Conservation (phyloP, 1,284 basidiomycete genomes). For the Rhodotorula glutinis region DNA sequence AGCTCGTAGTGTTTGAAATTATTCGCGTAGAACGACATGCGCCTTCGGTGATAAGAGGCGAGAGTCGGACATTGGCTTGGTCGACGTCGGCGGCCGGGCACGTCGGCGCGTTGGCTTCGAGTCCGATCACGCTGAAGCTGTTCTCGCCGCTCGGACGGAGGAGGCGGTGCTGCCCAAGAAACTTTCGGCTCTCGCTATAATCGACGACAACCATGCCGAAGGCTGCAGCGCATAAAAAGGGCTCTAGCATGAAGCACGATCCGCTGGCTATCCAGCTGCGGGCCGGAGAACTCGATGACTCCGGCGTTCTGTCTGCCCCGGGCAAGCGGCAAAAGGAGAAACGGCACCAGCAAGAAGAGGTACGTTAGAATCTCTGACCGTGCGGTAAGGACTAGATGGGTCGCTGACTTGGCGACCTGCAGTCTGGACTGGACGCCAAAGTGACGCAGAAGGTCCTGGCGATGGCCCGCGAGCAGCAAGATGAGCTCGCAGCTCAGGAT, state of each 20-base stretch:
- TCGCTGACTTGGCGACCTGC: background rate
- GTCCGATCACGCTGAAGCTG: too few species aligned
- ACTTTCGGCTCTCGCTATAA: background rate
- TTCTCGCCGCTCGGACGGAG: background rate
- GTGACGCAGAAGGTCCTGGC: constrained; percentile 86
- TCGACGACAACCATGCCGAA: constrained; percentile 22
- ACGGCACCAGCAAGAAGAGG: constrained; percentile 36
- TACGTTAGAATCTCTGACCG: background rate
- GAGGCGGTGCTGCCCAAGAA: constrained; percentile 1
- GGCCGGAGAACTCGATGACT: constrained; percentile 30
- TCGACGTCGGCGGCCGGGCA: too few species aligned
- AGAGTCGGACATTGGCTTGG: too few species aligned
- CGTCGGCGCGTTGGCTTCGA: too few species aligned
- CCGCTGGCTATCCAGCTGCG: constrained; percentile 41
- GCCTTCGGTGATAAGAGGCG: too few species aligned
- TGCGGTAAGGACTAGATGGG: too few species aligned
- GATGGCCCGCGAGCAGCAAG: constrained; percentile 87
- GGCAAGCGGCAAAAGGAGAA: constrained; percentile 41
- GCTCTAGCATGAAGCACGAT: constrained; percentile 29
- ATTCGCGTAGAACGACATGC: too few species aligned
- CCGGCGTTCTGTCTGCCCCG: constrained; percentile 37
- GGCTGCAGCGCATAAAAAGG: constrained; percentile 10
- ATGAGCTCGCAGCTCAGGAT: constrained; percentile 59
- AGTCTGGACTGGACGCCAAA: constrained; percentile 78
- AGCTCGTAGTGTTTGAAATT: constrained; percentile 49